phyloP scores from a whole-genome alignment of 306 rosid species.

The Dryas alaskensis region DNA sequence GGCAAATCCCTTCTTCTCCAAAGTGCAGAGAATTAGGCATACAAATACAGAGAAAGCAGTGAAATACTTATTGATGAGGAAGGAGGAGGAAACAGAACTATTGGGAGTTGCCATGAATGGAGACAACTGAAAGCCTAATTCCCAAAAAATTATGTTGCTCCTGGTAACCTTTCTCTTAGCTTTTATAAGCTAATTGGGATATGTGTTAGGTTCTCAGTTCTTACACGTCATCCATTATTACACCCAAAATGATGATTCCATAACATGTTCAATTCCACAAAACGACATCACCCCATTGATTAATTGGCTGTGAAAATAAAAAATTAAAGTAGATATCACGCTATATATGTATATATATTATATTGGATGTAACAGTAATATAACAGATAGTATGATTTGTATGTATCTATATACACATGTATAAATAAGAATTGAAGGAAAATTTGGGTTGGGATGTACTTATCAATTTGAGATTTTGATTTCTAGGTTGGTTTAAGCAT shows the following conservation, averaged over 20 bases:
- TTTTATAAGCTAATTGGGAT: neutral
- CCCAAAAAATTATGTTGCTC: neutral
- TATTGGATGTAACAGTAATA: too few relatives aligned
- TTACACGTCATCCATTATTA: constrained; percentile 21
- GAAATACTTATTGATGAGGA: neutral
- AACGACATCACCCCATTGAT: neutral
- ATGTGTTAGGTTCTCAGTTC: constrained; percentile 1
- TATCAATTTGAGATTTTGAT: too few relatives aligned
- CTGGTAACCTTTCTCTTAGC: neutral
- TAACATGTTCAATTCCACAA: neutral
- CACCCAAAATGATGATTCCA: neutral
- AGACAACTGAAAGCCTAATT: too few relatives aligned
- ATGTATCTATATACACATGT: too few relatives aligned
- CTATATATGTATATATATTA: too few relatives aligned
- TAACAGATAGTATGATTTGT: too few relatives aligned
- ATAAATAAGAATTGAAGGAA: too few relatives aligned
- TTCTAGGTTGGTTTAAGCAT: too few relatives aligned
- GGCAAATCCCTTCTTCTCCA: constrained; percentile 19
- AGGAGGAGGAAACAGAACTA: neutral
- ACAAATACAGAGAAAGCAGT: constrained; percentile 4
- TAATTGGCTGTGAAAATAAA: neutral
- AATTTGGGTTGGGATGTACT: too few relatives aligned
- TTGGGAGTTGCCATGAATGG: constrained; percentile 12
- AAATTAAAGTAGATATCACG: too few relatives aligned
- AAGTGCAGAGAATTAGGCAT: neutral